Evolutionary conservation across 139 green algal genomes (phyloP).

Genomic region (Bryopsis sp.): DNA sequence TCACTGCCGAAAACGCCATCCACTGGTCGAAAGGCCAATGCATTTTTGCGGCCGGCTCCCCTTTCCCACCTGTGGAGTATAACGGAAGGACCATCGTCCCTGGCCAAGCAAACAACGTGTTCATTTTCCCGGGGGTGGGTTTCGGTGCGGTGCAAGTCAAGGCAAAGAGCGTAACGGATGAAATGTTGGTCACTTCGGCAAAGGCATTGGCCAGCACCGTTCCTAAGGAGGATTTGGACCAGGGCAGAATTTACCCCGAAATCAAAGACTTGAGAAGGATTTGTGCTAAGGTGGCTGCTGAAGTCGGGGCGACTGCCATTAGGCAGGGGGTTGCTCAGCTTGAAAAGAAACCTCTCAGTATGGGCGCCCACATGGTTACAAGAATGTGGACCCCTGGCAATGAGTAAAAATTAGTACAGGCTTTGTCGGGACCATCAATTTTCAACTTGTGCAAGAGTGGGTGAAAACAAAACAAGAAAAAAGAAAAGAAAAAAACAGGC

Average conservation of each 20-base stretch:
- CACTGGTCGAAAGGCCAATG: constrained; percentile 49
- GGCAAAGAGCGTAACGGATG: constrained; percentile 48
- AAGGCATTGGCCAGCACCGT: constrained; percentile 48
- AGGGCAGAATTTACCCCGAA: constrained; percentile 38
- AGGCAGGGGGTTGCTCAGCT: neutral
- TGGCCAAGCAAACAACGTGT: constrained; percentile 75
- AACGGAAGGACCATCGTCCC: constrained; percentile 21
- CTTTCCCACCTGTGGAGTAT: constrained; percentile 45
- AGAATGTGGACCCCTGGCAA: constrained; percentile 15
- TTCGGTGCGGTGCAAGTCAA: constrained; percentile 53
- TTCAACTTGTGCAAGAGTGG: no score
- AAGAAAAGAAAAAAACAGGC: no score
- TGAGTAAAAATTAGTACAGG: no score
- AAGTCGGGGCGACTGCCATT: constrained; percentile 11
- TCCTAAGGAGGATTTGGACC: constrained; percentile 23
- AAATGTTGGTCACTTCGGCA: constrained; percentile 64
- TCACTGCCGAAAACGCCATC: constrained; percentile 67
- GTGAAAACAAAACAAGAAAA: no score
- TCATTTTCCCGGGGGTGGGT: constrained; percentile 65
- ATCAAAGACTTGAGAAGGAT: constrained; percentile 20
- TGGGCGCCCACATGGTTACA: constrained; percentile 9
- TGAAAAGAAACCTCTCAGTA: neutral
- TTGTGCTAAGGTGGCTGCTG: constrained; percentile 5
- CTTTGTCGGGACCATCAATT: no score
- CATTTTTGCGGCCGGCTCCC: constrained; percentile 77